Conservation (phyloP, 2,329 filamentous ascomycete species). For the Cytospora piceae region DNA sequence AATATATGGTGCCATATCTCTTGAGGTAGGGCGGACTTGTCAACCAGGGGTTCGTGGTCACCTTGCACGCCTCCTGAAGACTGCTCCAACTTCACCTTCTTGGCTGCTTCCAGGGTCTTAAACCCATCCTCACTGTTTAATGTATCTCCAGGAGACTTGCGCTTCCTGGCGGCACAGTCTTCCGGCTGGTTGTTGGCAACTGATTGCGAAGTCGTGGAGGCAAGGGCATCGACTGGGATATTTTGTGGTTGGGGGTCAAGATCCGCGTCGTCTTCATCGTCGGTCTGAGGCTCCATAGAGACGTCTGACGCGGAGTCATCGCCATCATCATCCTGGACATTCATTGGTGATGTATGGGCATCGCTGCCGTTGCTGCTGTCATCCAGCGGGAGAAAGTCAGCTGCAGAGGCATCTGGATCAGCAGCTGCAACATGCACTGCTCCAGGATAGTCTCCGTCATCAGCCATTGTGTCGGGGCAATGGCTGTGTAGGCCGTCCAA, state of each 20-base stretch:
- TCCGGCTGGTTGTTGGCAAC: conserved; percentile 24
- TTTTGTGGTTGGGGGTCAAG: conserved; percentile 5
- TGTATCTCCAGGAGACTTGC: conserved; percentile 34
- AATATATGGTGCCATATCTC: conserved; percentile 75
- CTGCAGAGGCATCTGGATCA: conserved; percentile 24
- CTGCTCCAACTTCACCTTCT: conserved; percentile 38
- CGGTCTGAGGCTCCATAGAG: conserved; percentile 42
- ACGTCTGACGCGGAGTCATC: conserved; percentile 41
- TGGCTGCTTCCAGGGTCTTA: conserved; percentile 27
- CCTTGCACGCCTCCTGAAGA: conserved; percentile 19
- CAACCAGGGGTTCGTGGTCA: conserved; percentile 16
- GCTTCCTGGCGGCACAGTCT: conserved; percentile 37
- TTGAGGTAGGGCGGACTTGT: conserved; percentile 51
- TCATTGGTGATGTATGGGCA: conserved; percentile 15
- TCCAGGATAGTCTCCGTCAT: conserved; percentile 9
- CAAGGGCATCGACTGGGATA: conserved; percentile 2
- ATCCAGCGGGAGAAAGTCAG: conserved; percentile 30
- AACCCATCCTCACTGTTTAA: conserved; percentile 15
- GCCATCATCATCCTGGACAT: conserved; percentile 20
- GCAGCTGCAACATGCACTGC: conserved; percentile 24
- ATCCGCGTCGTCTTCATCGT: conserved; percentile 36
- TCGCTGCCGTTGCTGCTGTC: conserved; percentile 30
- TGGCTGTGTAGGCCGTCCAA: conserved; percentile 9
- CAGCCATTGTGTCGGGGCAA: conserved; percentile 28
- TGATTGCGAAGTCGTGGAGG: conserved; percentile 27